phyloP scores from a whole-genome alignment of 2,329 filamentous ascomycete species.

The Clarireedia monteithiana region DNA sequence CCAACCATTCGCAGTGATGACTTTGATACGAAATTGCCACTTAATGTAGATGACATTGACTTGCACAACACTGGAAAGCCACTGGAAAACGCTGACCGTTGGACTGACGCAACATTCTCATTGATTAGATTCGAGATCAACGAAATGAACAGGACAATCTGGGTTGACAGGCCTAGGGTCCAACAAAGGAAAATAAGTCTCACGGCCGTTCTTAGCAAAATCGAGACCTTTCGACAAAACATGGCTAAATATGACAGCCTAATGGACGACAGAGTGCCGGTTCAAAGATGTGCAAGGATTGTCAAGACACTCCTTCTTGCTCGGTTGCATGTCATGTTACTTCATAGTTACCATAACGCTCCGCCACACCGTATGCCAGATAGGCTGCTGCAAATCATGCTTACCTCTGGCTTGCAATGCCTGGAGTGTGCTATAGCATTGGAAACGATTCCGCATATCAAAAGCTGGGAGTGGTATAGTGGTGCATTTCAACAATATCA shows the following conservation, averaged over 20 bases:
- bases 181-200: slow-evolving; percentile 54
- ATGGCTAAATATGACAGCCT: slow-evolving; percentile 61
- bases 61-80: slow-evolving; percentile 42
- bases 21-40: slow-evolving; percentile 64
- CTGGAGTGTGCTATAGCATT: slow-evolving; percentile 48
- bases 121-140: slow-evolving; percentile 65
- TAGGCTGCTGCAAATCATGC: slow-evolving; percentile 53
- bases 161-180: slow-evolving; percentile 59
- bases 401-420: slow-evolving; percentile 49
- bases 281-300: slow-evolving; percentile 55
- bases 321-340: slow-evolving; percentile 53
- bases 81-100: slow-evolving; percentile 35
- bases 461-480: slow-evolving; percentile 60
- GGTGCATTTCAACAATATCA: slow-evolving; percentile 70
- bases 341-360: slow-evolving; percentile 56
- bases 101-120: slow-evolving; percentile 61
- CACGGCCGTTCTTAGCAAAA: slow-evolving; percentile 56
- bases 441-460: slow-evolving; percentile 44
- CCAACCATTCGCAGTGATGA: slow-evolving; percentile 66
- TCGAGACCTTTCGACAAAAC: slow-evolving; percentile 58
- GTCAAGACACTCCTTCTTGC: slow-evolving; percentile 58
- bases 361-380: slow-evolving; percentile 43
- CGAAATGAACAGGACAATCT: slow-evolving; percentile 64
- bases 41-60: slow-evolving; percentile 62
- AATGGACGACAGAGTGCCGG: slow-evolving; percentile 49